Evolutionary conservation across 2,329 filamentous ascomycete species (phyloP).

Genomic region (Meredithiella fracta): DNA sequence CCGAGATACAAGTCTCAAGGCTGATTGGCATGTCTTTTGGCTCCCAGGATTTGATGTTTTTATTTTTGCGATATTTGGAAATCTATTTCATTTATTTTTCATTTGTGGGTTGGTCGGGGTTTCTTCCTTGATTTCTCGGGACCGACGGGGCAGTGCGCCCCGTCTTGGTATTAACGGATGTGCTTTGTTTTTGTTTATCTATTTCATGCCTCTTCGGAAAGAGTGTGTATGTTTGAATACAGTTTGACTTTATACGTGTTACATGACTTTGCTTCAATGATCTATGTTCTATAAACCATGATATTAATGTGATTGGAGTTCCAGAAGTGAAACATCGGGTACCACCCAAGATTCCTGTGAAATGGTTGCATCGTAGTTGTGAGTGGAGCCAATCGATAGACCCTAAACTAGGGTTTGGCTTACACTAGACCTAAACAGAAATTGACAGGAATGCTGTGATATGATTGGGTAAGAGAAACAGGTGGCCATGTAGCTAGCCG

Average conservation of each 20-base stretch:
- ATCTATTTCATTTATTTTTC: background rate
- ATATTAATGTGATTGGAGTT: too few relatives aligned
- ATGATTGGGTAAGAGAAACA: background rate
- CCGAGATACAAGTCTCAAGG: background rate
- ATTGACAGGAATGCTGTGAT: background rate
- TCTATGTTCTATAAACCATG: background rate
- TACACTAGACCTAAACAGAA: background rate
- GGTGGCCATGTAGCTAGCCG: background rate
- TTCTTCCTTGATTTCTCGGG: background rate
- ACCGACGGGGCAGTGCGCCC: background rate
- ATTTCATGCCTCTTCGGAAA: background rate
- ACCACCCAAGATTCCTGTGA: too few relatives aligned
- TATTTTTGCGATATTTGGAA: background rate
- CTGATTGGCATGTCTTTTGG: background rate
- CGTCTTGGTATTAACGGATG: background rate
- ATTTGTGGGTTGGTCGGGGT: background rate
- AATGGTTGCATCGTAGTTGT: too few relatives aligned
- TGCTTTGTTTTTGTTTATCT: background rate
- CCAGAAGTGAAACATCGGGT: too few relatives aligned
- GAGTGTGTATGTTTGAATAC: background rate
- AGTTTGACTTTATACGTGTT: background rate
- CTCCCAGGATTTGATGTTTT: background rate
- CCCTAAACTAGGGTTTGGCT: background rate
- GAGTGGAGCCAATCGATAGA: too few relatives aligned
- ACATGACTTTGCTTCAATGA: background rate